These are phyloP conservation scores for Verticillium klebahnii DNA, from an alignment of 2,329 filamentous ascomycete genomes.

Conservation along the genomic window DNA sequence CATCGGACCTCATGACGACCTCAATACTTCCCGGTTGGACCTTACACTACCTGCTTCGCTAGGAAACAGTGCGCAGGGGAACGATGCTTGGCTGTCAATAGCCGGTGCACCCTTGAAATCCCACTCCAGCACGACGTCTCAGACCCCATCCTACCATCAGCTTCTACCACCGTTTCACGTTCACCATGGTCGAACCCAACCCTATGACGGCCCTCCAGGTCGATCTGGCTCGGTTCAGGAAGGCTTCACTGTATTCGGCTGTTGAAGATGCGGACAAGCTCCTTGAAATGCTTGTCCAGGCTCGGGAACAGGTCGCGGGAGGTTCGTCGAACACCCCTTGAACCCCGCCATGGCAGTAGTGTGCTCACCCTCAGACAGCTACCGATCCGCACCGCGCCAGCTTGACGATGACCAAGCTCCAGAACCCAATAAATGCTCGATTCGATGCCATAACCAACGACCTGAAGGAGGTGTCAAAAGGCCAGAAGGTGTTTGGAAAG, in stretches of 20 bases:
- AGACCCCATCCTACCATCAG: background rate
- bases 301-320: constrained; percentile 67
- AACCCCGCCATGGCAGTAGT: constrained; percentile 9
- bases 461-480: constrained; percentile 77
- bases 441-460: constrained; percentile 78
- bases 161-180: background rate
- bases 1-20: background rate
- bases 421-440: constrained; percentile 76
- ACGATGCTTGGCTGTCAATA: background rate
- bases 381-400: constrained; percentile 66
- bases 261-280: constrained; percentile 79
- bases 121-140: background rate
- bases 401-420: constrained; percentile 74
- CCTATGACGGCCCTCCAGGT: constrained; percentile 57
- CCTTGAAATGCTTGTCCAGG: constrained; percentile 69
- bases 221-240: constrained; percentile 69
- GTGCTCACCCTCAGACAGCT: constrained; percentile 18
- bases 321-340: constrained; percentile 41
- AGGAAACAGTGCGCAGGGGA: background rate
- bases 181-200: constrained; percentile 31
- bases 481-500: constrained; percentile 79
- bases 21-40: background rate
- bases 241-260: constrained; percentile 62
- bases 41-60: background rate
- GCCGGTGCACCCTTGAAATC: background rate